A percentile compares a stretch with the other conserved stretches of the same genome.
Evolutionary conservation across 495 filamentous ascomycete species (phyloP).

Genomic region (Xylaria grammica): DNA sequence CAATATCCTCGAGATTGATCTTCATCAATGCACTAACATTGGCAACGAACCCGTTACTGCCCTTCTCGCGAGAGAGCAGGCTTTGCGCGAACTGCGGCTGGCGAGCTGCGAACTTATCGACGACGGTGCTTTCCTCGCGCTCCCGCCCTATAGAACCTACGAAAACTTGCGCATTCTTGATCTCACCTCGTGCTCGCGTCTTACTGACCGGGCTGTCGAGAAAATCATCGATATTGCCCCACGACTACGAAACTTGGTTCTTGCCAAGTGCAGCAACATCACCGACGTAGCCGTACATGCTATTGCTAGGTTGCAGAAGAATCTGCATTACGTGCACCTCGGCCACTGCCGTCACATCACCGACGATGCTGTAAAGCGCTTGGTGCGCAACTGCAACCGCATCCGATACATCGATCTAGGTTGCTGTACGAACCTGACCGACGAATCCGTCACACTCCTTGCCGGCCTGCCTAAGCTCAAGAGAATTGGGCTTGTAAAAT

Average conservation of each 20-base stretch:
- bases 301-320: constrained; percentile 90
- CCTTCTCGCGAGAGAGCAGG: constrained; percentile 73
- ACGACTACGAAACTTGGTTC: constrained; percentile 86
- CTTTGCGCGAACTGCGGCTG: constrained; percentile 86
- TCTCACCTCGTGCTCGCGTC: constrained; percentile 80
- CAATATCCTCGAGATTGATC: constrained; percentile 94
- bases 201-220: constrained; percentile 85
- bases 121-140: constrained; percentile 81
- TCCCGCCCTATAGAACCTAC: constrained; percentile 72
- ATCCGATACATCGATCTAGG: constrained; percentile 98
- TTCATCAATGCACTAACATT: constrained; percentile 81
- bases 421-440: constrained; percentile 90
- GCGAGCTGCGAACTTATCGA: constrained; percentile 82
- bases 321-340: constrained; percentile 93
- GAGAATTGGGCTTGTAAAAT: constrained; percentile 95
- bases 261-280: constrained; percentile 91
- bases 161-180: constrained; percentile 93
- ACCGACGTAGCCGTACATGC: constrained; percentile 88
- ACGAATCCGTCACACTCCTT: constrained; percentile 81
- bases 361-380: constrained; percentile 78
- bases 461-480: constrained; percentile 90
- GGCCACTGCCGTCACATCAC: constrained; percentile 93
- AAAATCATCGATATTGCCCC: constrained; percentile 86
- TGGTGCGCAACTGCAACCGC: constrained; percentile 86
- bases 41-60: constrained; percentile 80